phyloP scores from a whole-genome alignment of 495 filamentous ascomycete species.

The Tuber borchii region DNA sequence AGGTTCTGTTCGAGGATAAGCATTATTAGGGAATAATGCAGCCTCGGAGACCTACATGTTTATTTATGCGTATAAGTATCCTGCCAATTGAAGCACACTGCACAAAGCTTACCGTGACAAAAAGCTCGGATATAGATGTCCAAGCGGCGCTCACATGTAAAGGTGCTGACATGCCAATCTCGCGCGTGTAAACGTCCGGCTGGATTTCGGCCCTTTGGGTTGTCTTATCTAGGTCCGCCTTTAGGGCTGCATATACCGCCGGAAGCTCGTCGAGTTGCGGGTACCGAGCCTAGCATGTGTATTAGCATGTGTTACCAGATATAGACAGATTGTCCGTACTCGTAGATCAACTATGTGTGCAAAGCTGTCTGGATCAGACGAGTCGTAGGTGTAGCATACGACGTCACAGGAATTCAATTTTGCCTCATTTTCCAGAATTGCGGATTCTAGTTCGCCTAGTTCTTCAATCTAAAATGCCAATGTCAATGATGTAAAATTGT shows the following conservation, averaged over 20 bases:
- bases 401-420: slow-evolving; percentile 92
- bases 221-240: slow-evolving; percentile 89
- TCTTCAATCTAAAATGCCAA: slow-evolving; percentile 60
- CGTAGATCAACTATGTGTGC: slow-evolving; percentile 79
- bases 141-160: slow-evolving; percentile 91
- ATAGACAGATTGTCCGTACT: slow-evolving; percentile 38
- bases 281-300: slow-evolving; percentile 48
- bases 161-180: slow-evolving; percentile 73
- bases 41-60: slow-evolving; percentile 65
- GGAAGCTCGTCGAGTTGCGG: slow-evolving; percentile 81
- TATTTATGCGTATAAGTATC: not conserved
- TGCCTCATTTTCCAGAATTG: slow-evolving; percentile 82
- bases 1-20: slow-evolving; percentile 79
- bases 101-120: slow-evolving; percentile 54
- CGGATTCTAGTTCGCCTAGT: slow-evolving; percentile 88
- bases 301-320: not conserved
- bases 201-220: slow-evolving; percentile 85
- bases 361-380: slow-evolving; percentile 90
- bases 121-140: slow-evolving; percentile 83
- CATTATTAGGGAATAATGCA: slow-evolving; percentile 77
- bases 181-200: slow-evolving; percentile 82
- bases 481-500: slow-evolving; percentile 7
- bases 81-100: not conserved
- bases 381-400: slow-evolving; percentile 93
- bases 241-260: slow-evolving; percentile 82